Conservation (phyloP, 805 yeast genomes). For the Candida incommunis region DNA sequence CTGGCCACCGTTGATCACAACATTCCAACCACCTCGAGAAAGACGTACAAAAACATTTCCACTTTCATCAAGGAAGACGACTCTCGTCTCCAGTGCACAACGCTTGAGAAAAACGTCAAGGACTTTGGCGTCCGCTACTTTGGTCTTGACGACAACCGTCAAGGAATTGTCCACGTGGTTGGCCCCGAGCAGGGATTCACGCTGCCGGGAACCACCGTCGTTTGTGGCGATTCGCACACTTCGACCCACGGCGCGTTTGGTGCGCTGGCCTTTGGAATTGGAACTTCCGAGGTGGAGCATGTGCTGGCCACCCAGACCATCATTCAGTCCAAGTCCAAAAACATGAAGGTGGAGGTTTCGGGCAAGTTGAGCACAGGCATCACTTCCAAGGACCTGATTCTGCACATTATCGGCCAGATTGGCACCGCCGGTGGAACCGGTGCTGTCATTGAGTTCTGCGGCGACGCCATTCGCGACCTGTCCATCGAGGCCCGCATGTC, state of each 20-base stretch:
- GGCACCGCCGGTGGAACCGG: slow-evolving; percentile 99
- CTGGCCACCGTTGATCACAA: slow-evolving; percentile 94
- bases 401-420: slow-evolving; percentile 89
- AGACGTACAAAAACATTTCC: slow-evolving; percentile 52
- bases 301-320: slow-evolving; percentile 92
- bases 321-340: slow-evolving; percentile 88
- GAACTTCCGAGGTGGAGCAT: slow-evolving; percentile 98
- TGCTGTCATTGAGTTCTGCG: slow-evolving; percentile 90
- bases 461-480: slow-evolving; percentile 78
- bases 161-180: slow-evolving; percentile 96
- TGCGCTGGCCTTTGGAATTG: slow-evolving; percentile 94
- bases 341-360: slow-evolving; percentile 78
- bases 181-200: slow-evolving; percentile 99
- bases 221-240: slow-evolving; percentile 98
- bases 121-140: slow-evolving; percentile 82
- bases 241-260: slow-evolving; percentile 99
- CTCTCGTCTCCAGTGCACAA: slow-evolving; percentile 81
- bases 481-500: slow-evolving; percentile 99
- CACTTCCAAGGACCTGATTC: slow-evolving; percentile 88
- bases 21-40: slow-evolving; percentile 89
- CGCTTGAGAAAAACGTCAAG: slow-evolving; percentile 84
- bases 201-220: slow-evolving; percentile 95
- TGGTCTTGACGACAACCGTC: slow-evolving; percentile 90
- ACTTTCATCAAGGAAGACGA: slow-evolving; percentile 82
- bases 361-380: slow-evolving; percentile 81